These are phyloP conservation scores for Hymenotorrendiella dingleyae DNA, from an alignment of 2,329 filamentous ascomycete species.

Conservation along the genomic window DNA sequence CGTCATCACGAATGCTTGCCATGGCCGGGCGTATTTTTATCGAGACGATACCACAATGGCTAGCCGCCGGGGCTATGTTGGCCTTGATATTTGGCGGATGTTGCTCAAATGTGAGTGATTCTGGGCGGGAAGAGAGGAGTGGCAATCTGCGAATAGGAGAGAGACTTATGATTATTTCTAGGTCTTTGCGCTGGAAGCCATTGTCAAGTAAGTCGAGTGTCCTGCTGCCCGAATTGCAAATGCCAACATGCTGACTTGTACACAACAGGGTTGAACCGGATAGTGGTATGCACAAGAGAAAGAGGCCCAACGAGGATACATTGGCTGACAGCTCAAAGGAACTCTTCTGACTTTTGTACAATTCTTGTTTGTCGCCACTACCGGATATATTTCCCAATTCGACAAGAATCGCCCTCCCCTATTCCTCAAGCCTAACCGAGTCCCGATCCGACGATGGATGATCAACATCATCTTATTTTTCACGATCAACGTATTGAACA, in stretches of 20 bases:
- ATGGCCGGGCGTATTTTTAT: slow-evolving; percentile 48
- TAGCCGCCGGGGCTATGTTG: slow-evolving; percentile 63
- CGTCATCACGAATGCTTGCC: slow-evolving; percentile 44
- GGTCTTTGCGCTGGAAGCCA: slow-evolving; percentile 94
- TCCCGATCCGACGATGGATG: slow-evolving; percentile 79
- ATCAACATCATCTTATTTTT: slow-evolving; percentile 90
- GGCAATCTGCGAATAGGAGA: slow-evolving; percentile 4
- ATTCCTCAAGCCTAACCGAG: slow-evolving; percentile 69
- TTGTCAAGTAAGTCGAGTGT: slow-evolving; percentile 84
- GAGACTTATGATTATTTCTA: slow-evolving; percentile 37
- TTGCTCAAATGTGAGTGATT: slow-evolving; percentile 73
- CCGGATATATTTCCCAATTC: slow-evolving; percentile 71
- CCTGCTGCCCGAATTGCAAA: background rate
- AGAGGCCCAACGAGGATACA: background rate
- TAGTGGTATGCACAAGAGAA: slow-evolving; percentile 54
- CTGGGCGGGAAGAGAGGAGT: slow-evolving; percentile 1
- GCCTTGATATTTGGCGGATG: slow-evolving; percentile 91
- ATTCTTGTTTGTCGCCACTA: slow-evolving; percentile 75
- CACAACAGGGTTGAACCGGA: slow-evolving; percentile 67
- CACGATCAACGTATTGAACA: slow-evolving; percentile 91
- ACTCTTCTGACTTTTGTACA: slow-evolving; percentile 85
- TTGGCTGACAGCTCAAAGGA: slow-evolving; percentile 43
- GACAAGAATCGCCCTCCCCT: slow-evolving; percentile 61
- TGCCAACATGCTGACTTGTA: slow-evolving; percentile 16
- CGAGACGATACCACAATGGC: slow-evolving; percentile 55